A percentile compares a stretch with the other conserved stretches of the same genome.
Conservation (phyloP, 305 asterid species). For the Andrographis paniculata region DNA sequence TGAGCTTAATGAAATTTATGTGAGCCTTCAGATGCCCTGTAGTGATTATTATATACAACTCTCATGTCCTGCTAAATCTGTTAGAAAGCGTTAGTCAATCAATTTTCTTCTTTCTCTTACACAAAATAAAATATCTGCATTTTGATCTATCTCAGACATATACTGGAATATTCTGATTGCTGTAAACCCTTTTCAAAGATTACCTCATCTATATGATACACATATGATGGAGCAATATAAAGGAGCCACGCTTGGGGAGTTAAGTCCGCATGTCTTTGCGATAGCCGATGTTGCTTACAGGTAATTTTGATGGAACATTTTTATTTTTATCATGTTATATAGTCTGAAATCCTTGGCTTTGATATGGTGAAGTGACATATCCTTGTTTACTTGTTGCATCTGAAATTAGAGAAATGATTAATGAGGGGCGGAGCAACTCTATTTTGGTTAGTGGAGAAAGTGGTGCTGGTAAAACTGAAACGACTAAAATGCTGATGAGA, state of each 20-base stretch:
- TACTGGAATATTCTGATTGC: conserved; percentile 97
- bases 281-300: conserved; percentile 96
- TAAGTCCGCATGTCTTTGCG: conserved; percentile 99
- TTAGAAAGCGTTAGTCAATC: conserved; percentile 10
- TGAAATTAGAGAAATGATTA: conserved; percentile 77
- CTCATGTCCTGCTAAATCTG: conserved; percentile 3
- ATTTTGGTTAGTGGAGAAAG: conserved; percentile 99
- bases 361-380: conserved; percentile 7
- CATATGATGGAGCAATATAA: conserved; percentile 99
- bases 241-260: conserved; percentile 98
- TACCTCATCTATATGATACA: conserved; percentile 96
- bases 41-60: conserved; percentile 4
- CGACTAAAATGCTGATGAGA: conserved; percentile 98
- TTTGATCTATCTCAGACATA: conserved; percentile 61
- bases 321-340: conserved; percentile 7
- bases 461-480: conserved; percentile 99
- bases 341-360: conserved; percentile 14
- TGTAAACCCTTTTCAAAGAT: conserved; percentile 94
- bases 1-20: conserved; percentile 97
- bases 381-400: conserved; percentile 19
- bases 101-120: conserved; percentile 13
- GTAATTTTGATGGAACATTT: conserved; percentile 30
- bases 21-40: conserved; percentile 31
- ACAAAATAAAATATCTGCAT: background rate
- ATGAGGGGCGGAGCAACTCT: conserved; percentile 93